Evolutionary conservation across 768 basidiomycete genomes (phyloP).

Genomic region (Calvatia gigantea): DNA sequence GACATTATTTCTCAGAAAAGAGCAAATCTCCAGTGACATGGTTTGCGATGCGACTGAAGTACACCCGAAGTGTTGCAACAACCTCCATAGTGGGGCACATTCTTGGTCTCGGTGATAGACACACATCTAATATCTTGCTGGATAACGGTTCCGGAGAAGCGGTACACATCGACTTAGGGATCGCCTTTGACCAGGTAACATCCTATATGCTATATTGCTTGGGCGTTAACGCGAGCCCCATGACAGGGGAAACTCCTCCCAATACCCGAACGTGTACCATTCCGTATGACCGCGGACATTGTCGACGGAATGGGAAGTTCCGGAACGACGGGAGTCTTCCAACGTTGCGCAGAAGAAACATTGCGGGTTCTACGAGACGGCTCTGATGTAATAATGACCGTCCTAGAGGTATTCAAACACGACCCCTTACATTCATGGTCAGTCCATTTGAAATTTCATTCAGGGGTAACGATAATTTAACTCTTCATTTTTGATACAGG

Average conservation of each 20-base stretch:
- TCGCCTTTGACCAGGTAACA: conserved; percentile 90
- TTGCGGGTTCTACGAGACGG: conserved; percentile 84
- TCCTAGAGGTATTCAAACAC: conserved; percentile 94
- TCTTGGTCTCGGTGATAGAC: conserved; percentile 90
- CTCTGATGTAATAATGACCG: conserved; percentile 87
- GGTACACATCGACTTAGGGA: conserved; percentile 94
- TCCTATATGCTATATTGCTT: neutral
- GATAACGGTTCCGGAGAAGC: conserved; percentile 82
- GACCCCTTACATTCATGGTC: conserved; percentile 95
- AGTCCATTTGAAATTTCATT: conserved; percentile 16
- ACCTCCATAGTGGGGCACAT: conserved; percentile 93
- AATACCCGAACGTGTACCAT: conserved; percentile 88
- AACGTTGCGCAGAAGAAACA: conserved; percentile 93
- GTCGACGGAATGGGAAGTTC: conserved; percentile 91
- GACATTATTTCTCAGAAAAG: conserved; percentile 90
- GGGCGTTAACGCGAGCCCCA: conserved; percentile 1
- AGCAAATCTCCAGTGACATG: conserved; percentile 87
- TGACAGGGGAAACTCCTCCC: conserved; percentile 72
- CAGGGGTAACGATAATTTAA: neutral
- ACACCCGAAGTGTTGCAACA: conserved; percentile 89
- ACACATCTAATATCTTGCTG: conserved; percentile 87
- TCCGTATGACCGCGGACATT: conserved; percentile 91
- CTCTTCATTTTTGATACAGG: conserved; percentile 37
- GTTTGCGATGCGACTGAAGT: conserved; percentile 88
- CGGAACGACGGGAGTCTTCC: conserved; percentile 91